These are phyloP conservation scores for Fusarium pilosicola DNA, from an alignment of 2,329 filamentous ascomycete genomes.

Conservation along the genomic window DNA sequence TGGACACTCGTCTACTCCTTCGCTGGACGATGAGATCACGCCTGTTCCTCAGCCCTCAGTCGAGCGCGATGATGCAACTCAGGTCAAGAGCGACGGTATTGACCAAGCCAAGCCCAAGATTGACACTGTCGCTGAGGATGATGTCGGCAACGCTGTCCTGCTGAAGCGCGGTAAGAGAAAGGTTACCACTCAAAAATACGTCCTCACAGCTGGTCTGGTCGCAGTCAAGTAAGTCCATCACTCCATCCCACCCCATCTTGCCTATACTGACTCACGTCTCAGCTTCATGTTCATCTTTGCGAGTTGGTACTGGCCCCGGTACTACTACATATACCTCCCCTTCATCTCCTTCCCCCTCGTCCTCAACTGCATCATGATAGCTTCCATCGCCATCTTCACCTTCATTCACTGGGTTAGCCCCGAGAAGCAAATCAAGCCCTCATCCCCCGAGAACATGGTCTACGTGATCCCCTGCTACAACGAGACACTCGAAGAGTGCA, in stretches of 20 bases:
- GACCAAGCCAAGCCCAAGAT: neutral
- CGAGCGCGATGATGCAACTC: rapidly evolving
- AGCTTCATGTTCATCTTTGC: neutral
- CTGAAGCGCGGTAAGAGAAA: neutral
- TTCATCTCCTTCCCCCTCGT: neutral
- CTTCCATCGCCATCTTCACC: neutral
- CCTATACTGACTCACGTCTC: neutral
- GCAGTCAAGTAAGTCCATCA: neutral
- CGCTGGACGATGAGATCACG: neutral
- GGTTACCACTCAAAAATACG: neutral
- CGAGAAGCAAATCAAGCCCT: neutral
- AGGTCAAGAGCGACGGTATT: neutral
- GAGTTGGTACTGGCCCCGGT: neutral
- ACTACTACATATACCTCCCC: neutral
- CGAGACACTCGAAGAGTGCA: neutral
- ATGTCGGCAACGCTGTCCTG: neutral
- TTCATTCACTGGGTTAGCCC: neutral
- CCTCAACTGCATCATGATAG: neutral
- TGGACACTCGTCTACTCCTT: neutral
- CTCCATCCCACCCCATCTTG: rapidly evolving
- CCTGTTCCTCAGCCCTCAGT: neutral
- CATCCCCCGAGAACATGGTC: neutral
- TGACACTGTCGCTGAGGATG: neutral
- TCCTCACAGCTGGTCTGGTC: neutral
- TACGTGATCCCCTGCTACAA: neutral